Evolutionary conservation across 352 stramenopile genomes (phyloP), one percentile per base, ranked within the genome.

Genomic region (Globisporangium alternatum): DNA sequence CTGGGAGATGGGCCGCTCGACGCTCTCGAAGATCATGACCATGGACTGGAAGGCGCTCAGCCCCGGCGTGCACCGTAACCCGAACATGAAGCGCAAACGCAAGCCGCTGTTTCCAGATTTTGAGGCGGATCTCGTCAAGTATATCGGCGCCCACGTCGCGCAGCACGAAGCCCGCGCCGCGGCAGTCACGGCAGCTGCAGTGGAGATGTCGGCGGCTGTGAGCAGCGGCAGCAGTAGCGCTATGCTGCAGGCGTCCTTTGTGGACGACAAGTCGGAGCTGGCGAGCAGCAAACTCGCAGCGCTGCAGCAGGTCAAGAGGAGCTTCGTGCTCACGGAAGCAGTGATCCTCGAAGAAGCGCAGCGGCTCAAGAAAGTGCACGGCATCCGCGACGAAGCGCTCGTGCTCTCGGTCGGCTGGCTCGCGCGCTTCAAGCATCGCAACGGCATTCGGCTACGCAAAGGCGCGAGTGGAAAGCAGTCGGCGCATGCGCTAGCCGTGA

Each of bases 301-400:
- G 13, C 17, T 47, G 21, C 51, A 56, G 21, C 51, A 48, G 37
- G 43, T 10, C 7, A 30, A 58, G 57, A 21, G 22, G 17, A 6
- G 5, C 12, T 51, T 33, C 2, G 61, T 72, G 3, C 65, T 90
- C 57, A 88, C 80, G 8, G 83, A 91, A 59, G 83, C 83, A 5
- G 55, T 91, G 55, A 91, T 91, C 45, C 61, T 91, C 17, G 80
- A 90, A 73, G 83, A 91, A 68, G 83, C 83, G 12, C 83, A 90
- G 55, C 70, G 81, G 10, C 67, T 91, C 2, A 91, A 90, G 66
- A 71, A 87, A 52, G 72, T 83, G 35, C 83, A 91, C 49, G 66
- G 70, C 25, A 81, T 91, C 49, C 77, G 77, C 10, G 77, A 90
- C 58, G 74, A 87, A 44, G 79, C 87, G 65, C 71, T 91, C 2